phyloP scores from a whole-genome alignment of 2,329 filamentous ascomycete genomes.

The Claviceps humidiphila region DNA sequence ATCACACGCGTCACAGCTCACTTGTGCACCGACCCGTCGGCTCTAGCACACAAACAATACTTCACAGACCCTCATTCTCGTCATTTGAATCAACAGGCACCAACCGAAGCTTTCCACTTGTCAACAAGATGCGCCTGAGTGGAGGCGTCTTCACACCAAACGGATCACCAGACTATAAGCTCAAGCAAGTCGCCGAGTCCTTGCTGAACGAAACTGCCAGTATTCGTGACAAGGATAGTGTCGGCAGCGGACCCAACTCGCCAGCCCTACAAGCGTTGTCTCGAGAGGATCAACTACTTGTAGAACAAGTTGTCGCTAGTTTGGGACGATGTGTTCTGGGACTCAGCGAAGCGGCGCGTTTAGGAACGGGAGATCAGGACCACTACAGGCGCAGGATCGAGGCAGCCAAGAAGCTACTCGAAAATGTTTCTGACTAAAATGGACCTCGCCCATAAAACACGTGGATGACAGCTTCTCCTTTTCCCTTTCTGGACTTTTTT shows the following conservation, averaged over 20 bases:
- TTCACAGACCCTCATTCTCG: constrained; percentile 43
- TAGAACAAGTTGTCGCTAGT: constrained; percentile 46
- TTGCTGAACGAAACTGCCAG: constrained; percentile 35
- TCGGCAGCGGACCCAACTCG: constrained; percentile 17
- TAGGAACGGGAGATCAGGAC: constrained; percentile 45
- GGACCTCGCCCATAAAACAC: no score
- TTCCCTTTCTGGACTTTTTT: not conserved
- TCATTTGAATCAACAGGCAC: constrained; percentile 46
- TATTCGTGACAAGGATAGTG: constrained; percentile 23
- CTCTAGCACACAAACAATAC: constrained; percentile 21
- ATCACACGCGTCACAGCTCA: constrained; percentile 17
- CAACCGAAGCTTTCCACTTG: constrained; percentile 47
- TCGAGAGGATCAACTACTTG: constrained; percentile 44
- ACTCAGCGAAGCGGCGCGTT: constrained; percentile 39
- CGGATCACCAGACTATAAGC: constrained; percentile 35
- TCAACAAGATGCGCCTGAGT: constrained; percentile 35
- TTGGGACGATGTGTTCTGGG: constrained; percentile 48
- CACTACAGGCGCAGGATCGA: constrained; percentile 61
- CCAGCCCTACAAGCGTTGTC: constrained; percentile 33
- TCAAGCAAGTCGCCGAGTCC: constrained; percentile 33
- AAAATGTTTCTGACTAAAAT: constrained; percentile 19
- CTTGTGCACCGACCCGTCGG: constrained; percentile 31
- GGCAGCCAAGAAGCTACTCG: constrained; percentile 57
- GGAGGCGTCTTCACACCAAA: constrained; percentile 34
- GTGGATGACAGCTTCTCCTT: not conserved